These are phyloP conservation scores for Tulasnella sp. DNA, from an alignment of 768 basidiomycete genomes.

Conservation along the genomic window DNA sequence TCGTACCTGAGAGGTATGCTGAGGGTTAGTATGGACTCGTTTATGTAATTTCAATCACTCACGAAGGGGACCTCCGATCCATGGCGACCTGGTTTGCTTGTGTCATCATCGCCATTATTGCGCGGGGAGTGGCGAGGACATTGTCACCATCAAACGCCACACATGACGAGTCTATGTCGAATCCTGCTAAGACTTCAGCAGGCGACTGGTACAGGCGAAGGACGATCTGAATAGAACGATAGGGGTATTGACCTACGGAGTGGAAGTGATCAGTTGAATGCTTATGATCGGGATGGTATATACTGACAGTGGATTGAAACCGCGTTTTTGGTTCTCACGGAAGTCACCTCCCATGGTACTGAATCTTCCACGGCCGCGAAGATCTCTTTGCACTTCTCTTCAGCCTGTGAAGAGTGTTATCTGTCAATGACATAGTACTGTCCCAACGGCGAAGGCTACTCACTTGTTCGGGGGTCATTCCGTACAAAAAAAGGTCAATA, in stretches of 20 bases:
- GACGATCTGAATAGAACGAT: slow-evolving; percentile 53
- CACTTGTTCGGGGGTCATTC: slow-evolving; percentile 45
- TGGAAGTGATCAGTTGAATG: too few relatives aligned
- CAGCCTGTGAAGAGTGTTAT: too few relatives aligned
- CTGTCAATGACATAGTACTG: too few relatives aligned
- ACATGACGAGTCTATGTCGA: slow-evolving; percentile 57
- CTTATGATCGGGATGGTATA: too few relatives aligned
- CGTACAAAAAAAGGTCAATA: slow-evolving; percentile 54
- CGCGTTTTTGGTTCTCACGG: not conserved
- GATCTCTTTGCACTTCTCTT: slow-evolving; percentile 46
- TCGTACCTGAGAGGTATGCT: slow-evolving; percentile 30
- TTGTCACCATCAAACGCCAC: slow-evolving; percentile 44
- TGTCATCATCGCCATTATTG: slow-evolving; percentile 53
- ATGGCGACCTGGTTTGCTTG: slow-evolving; percentile 54
- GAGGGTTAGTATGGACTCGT: not conserved
- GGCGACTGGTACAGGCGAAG: slow-evolving; percentile 54
- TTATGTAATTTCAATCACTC: slow-evolving; percentile 20
- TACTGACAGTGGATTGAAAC: too few relatives aligned
- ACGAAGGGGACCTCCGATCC: slow-evolving; percentile 48
- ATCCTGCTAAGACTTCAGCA: slow-evolving; percentile 57
- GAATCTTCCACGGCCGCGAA: slow-evolving; percentile 56
- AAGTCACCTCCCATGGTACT: slow-evolving; percentile 44
- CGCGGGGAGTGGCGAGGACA: slow-evolving; percentile 52
- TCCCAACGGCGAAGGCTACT: too few relatives aligned
- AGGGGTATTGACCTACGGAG: slow-evolving; percentile 58